Conservation (phyloP, 139 green algal genomes). For the Picochlorum sp. region DNA sequence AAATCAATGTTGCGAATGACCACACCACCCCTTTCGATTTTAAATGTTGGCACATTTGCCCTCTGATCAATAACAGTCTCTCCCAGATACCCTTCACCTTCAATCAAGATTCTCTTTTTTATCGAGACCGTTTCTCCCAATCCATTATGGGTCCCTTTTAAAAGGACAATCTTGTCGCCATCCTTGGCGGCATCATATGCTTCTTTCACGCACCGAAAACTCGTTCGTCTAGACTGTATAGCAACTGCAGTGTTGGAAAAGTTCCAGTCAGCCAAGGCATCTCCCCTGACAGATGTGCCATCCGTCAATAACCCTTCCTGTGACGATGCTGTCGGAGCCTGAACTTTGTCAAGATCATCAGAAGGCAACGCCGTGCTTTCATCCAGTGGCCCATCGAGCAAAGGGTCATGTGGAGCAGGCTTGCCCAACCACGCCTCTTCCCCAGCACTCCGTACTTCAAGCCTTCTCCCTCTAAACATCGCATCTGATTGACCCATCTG, state of each 20-base stretch:
- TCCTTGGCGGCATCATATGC: conserved; percentile 46
- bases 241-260: conserved; percentile 6
- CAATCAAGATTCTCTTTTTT: conserved; percentile 52
- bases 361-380: neutral
- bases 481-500: conserved; percentile 14
- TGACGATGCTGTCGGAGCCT: no score
- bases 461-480: conserved; percentile 33
- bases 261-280: conserved; percentile 19
- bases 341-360: neutral
- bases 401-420: conserved; percentile 33
- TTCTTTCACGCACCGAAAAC: conserved; percentile 46
- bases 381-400: conserved; percentile 30
- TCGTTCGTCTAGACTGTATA: conserved; percentile 16
- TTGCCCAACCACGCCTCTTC: conserved; percentile 56
- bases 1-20: conserved; percentile 49
- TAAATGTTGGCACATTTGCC: conserved; percentile 49
- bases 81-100: conserved; percentile 42
- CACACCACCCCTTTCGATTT: conserved; percentile 26
- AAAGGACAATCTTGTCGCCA: conserved; percentile 54
- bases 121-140: conserved; percentile 38
- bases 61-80: conserved; percentile 50
- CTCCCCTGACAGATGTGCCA: neutral
- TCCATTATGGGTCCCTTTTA: conserved; percentile 51
- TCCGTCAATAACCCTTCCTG: no score
- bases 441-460: conserved; percentile 49